Evolutionary conservation across 768 basidiomycete genomes (phyloP).

Genomic region (Pisolithus sp.): DNA sequence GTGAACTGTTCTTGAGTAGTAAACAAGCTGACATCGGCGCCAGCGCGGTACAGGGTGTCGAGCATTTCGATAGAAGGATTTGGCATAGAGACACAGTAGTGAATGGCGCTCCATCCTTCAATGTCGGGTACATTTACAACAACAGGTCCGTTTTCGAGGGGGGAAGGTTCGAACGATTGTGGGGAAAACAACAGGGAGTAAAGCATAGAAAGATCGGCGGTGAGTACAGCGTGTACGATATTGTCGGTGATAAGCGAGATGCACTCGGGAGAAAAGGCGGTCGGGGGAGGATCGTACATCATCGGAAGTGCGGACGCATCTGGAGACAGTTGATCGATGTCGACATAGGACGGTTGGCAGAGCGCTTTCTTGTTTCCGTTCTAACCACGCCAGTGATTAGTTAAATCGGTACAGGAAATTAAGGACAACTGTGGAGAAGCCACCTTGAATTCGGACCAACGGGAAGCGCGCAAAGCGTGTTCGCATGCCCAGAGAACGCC

Average conservation of each 20-base stretch:
- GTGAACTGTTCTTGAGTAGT: conserved; percentile 59
- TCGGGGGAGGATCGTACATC: conserved; percentile 22
- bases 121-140: conserved; percentile 66
- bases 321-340: conserved; percentile 22
- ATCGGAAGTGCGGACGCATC: conserved; percentile 16
- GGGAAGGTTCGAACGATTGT: conserved; percentile 38
- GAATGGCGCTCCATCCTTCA: conserved; percentile 68
- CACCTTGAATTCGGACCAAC: conserved; percentile 58
- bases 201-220: conserved; percentile 44
- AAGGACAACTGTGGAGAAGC: conserved; percentile 10
- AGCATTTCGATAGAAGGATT: conserved; percentile 55
- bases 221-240: conserved; percentile 48
- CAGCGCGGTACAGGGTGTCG: conserved; percentile 69
- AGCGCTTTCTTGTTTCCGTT: conserved; percentile 27
- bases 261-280: conserved; percentile 35
- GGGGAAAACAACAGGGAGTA: conserved; percentile 52
- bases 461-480: conserved; percentile 50
- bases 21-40: conserved; percentile 68
- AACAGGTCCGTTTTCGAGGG: conserved; percentile 31
- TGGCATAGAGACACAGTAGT: conserved; percentile 55
- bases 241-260: conserved; percentile 40
- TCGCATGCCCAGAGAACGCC: conserved; percentile 68
- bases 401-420: conserved; percentile 1
- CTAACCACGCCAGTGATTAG: conserved; percentile 12
- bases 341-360: conserved; percentile 17